These are phyloP conservation scores for Pestalotiopsis sp. DNA, from an alignment of 2,329 filamentous ascomycete genomes.

Conservation along the genomic window DNA sequence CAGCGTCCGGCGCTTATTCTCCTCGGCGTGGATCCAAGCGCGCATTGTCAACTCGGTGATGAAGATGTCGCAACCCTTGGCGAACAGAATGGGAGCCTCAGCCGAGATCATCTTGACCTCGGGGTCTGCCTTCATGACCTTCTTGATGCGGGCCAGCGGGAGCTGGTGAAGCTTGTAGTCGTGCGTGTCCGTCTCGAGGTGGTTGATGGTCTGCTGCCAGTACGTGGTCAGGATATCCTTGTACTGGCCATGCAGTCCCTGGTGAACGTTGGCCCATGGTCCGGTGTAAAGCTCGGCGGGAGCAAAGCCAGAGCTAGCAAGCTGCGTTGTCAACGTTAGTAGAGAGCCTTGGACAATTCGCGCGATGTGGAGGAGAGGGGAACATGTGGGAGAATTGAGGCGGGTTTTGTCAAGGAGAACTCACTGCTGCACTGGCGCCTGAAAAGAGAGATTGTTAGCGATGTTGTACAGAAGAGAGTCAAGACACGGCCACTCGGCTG, in stretches of 20 bases:
- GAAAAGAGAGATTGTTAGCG: slow-evolving; percentile 29
- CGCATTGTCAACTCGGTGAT: slow-evolving; percentile 99
- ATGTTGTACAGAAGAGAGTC: slow-evolving; percentile 30
- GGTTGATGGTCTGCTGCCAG: slow-evolving; percentile 98
- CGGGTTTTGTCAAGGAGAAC: slow-evolving; percentile 16
- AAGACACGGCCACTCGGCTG: slow-evolving; percentile 9
- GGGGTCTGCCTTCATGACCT: slow-evolving; percentile 99
- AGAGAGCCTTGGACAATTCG: not conserved
- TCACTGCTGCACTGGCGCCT: slow-evolving; percentile 52
- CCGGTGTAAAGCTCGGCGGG: slow-evolving; percentile 94
- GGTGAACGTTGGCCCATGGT: slow-evolving; percentile 96
- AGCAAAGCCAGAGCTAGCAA: slow-evolving; percentile 84
- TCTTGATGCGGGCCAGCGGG: slow-evolving; percentile 97
- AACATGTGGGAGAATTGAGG: not conserved
- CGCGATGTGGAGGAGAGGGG: slow-evolving; percentile 12
- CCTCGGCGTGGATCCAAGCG: slow-evolving; percentile 98
- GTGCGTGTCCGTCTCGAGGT: slow-evolving; percentile 91
- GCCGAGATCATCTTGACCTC: slow-evolving; percentile 99
- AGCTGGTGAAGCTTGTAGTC: slow-evolving; percentile 99
- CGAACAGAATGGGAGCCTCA: slow-evolving; percentile 95
- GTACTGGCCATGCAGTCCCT: slow-evolving; percentile 89
- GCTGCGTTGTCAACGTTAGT: slow-evolving; percentile 52
- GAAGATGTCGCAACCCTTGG: slow-evolving; percentile 98
- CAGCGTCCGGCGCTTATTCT: slow-evolving; percentile 95
- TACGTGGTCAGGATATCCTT: slow-evolving; percentile 98